Evolutionary conservation across 768 basidiomycete species (phyloP).

Genomic region (Kwoniella shandongensis): DNA sequence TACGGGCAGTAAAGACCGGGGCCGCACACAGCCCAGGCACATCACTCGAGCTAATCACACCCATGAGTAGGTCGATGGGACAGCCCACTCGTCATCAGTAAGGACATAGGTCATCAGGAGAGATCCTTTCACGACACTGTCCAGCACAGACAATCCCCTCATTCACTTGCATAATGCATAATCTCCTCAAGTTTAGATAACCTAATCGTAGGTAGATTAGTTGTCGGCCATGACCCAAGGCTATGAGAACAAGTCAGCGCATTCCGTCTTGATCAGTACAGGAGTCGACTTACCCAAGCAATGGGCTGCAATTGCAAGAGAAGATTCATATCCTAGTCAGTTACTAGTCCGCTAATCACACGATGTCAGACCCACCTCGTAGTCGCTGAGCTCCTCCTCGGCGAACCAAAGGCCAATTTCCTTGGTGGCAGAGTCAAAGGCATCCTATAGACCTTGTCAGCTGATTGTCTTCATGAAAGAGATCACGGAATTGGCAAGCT

Average conservation of each 20-base stretch:
- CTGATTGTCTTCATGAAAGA: background rate
- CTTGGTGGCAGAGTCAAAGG: constrained; percentile 49
- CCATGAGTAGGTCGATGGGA: too few species aligned
- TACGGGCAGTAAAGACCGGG: too few species aligned
- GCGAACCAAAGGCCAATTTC: constrained; percentile 51
- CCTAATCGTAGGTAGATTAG: too few species aligned
- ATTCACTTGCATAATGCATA: too few species aligned
- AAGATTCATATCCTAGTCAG: background rate
- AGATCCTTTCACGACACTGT: too few species aligned
- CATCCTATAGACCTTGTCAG: constrained; percentile 31
- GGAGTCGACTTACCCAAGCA: constrained; percentile 34
- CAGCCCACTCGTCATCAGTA: too few species aligned
- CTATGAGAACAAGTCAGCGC: constrained; percentile 14
- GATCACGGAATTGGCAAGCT: background rate
- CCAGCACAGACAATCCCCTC: too few species aligned
- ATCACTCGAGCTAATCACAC: too few species aligned
- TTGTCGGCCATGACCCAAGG: constrained; percentile 51
- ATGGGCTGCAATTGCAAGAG: constrained; percentile 28
- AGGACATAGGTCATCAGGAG: too few species aligned
- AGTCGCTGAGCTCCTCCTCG: constrained; percentile 39
- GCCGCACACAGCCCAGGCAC: too few species aligned
- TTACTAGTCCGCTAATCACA: background rate
- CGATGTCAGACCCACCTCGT: constrained; percentile 33
- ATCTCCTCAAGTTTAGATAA: too few species aligned
- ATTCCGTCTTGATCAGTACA: background rate